Percentiles rank a stretch among this genome's conserved stretches.
Conservation (phyloP, 176 grass and related monocot species). For the Lolium rigidum region DNA sequence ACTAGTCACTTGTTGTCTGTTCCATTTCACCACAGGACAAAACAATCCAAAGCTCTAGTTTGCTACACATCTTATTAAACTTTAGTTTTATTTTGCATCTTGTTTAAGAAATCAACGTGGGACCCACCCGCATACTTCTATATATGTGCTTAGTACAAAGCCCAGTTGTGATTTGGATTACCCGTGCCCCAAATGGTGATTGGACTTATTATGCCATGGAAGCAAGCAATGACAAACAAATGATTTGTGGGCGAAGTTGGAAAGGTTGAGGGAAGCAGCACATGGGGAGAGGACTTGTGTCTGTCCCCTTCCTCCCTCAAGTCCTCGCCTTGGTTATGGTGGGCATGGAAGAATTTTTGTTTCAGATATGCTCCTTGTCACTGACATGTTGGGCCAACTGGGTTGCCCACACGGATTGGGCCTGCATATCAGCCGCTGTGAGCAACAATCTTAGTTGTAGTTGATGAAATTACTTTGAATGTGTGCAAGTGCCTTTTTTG, state of each 20-base stretch:
- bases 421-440: neutral
- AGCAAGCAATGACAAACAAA: slow-evolving; percentile 54
- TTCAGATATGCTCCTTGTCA: neutral
- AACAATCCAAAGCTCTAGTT: neutral
- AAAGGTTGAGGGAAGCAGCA: slow-evolving; percentile 46
- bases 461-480: neutral
- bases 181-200: slow-evolving; percentile 25
- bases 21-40: slow-evolving; percentile 22
- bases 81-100: neutral
- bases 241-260: slow-evolving; percentile 28
- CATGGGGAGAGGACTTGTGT: slow-evolving; percentile 41
- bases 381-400: neutral
- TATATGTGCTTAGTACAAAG: slow-evolving; percentile 24
- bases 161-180: slow-evolving; percentile 34
- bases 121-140: neutral
- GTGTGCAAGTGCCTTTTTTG: neutral
- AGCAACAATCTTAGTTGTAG: too few relatives aligned
- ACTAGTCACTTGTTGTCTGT: slow-evolving; percentile 24
- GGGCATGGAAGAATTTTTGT: too few relatives aligned
- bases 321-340: too few relatives aligned
- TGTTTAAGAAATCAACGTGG: neutral
- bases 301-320: slow-evolving; percentile 11
- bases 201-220: slow-evolving; percentile 40
- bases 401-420: too few relatives aligned
- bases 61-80: too few relatives aligned